Percentiles rank a stretch among this genome's conserved stretches.
phyloP scores from a whole-genome alignment of 2,329 filamentous ascomycete species.

The Sporothrix pseudoabietina region DNA sequence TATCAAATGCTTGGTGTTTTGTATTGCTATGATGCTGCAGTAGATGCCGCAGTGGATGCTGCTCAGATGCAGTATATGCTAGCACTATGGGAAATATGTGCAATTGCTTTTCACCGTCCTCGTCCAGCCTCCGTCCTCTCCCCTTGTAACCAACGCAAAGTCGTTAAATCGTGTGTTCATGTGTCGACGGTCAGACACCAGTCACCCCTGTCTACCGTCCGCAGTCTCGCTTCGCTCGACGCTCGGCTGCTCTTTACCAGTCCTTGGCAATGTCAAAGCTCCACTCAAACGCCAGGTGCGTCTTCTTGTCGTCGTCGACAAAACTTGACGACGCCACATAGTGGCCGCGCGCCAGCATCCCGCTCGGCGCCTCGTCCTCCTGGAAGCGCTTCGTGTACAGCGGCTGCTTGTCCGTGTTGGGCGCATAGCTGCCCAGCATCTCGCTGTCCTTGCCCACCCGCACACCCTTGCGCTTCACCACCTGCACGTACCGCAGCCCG shows the following conservation, averaged over 20 bases:
- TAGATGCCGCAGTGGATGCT: neutral
- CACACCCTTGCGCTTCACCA: conserved; percentile 86
- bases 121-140: neutral
- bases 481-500: conserved; percentile 93
- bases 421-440: conserved; percentile 97
- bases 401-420: conserved; percentile 85
- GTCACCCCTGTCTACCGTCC: too few species aligned
- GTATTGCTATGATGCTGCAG: conserved; percentile 1
- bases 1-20: conserved; percentile 12
- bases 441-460: conserved; percentile 90
- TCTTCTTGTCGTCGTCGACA: conserved; percentile 90
- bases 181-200: neutral
- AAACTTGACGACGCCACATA: conserved; percentile 91
- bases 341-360: conserved; percentile 85
- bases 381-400: conserved; percentile 90
- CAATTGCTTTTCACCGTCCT: neutral
- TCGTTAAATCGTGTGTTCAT: conserved; percentile 27
- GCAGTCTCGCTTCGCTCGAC: neutral
- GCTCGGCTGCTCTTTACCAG: conserved; percentile 61
- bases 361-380: conserved; percentile 86
- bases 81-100: neutral
- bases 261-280: conserved; percentile 96
- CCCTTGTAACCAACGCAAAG: conserved; percentile 23
- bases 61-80: neutral
- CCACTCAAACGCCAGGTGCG: conserved; percentile 92